Conservation (phyloP, 169 alveolate species). For the Hepatocystis sp. region DNA sequence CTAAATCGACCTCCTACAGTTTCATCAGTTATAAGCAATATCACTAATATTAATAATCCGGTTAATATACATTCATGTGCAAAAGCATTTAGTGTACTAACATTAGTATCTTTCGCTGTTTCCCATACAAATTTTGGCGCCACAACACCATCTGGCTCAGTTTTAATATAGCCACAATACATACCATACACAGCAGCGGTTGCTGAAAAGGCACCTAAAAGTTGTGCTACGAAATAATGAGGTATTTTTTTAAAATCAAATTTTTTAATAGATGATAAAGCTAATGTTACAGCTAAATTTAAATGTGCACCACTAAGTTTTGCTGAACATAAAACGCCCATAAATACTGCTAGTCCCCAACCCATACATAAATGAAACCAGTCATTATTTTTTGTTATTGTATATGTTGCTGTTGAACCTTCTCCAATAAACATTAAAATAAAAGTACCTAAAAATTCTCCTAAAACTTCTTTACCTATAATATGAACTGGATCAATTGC, state of each 20-base stretch:
- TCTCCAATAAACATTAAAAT: conserved; percentile 70
- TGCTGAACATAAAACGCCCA: conserved; percentile 65
- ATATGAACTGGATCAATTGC: too few species aligned
- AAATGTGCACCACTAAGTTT: conserved; percentile 78
- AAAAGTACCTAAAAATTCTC: conserved; percentile 71
- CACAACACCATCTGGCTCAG: too few species aligned
- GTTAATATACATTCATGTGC: conserved; percentile 65
- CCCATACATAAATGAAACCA: conserved; percentile 72
- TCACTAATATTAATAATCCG: conserved; percentile 62
- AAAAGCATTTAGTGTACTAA: conserved; percentile 59
- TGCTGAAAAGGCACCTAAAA: conserved; percentile 72
- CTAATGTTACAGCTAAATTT: conserved; percentile 74
- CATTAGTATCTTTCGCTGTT: conserved; percentile 12
- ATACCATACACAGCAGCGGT: conserved; percentile 43
- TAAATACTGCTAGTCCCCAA: conserved; percentile 76
- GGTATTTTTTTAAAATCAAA: conserved; percentile 72
- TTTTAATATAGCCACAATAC: conserved; percentile 16
- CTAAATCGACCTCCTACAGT: conserved; percentile 43
- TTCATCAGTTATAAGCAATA: conserved; percentile 56
- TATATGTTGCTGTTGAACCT: conserved; percentile 69
- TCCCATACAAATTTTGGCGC: conserved; percentile 67
- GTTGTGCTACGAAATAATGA: conserved; percentile 60
- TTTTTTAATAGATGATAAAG: conserved; percentile 41
- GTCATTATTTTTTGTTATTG: conserved; percentile 13
- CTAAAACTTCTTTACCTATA: conserved; percentile 56